A percentile compares a stretch with the other conserved stretches of the same genome.
These are phyloP conservation scores for Penicillium sp. DNA, from an alignment of 2,329 filamentous ascomycete genomes.

Conservation along the genomic window DNA sequence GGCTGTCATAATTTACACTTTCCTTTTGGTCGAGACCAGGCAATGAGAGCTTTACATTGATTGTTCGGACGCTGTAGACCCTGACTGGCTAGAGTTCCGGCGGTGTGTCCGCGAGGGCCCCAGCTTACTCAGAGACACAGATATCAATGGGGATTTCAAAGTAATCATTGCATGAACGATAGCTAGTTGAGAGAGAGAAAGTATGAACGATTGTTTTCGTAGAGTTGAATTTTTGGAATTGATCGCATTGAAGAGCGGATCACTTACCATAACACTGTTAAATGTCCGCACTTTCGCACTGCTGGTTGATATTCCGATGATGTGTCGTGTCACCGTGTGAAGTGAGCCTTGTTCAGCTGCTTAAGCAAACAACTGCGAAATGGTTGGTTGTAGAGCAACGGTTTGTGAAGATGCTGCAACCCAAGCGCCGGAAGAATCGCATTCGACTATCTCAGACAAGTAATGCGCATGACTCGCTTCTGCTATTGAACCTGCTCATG, in stretches of 20 bases:
- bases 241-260: neutral
- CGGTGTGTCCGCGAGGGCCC: constrained; percentile 11
- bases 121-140: constrained; percentile 18
- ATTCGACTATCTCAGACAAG: neutral
- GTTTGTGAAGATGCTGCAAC: neutral
- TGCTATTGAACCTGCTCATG: neutral
- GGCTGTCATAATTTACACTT: neutral
- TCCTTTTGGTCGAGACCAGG: neutral
- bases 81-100: constrained; percentile 10
- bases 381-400: neutral
- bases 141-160: constrained; percentile 24
- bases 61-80: constrained; percentile 12
- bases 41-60: constrained; percentile 4
- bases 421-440: neutral
- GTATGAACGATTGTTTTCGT: neutral
- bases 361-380: neutral
- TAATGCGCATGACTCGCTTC: neutral
- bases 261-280: constrained; percentile 2
- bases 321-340: neutral
- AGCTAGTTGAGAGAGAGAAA: neutral
- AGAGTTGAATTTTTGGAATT: neutral
- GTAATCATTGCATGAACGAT: constrained; percentile 23
- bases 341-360: neutral
- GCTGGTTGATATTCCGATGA: too few relatives aligned
- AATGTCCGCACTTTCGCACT: neutral